Base-by-base conservation (phyloP, 768 basidiomycete species). In the Tubosaeta sp. region DNA sequence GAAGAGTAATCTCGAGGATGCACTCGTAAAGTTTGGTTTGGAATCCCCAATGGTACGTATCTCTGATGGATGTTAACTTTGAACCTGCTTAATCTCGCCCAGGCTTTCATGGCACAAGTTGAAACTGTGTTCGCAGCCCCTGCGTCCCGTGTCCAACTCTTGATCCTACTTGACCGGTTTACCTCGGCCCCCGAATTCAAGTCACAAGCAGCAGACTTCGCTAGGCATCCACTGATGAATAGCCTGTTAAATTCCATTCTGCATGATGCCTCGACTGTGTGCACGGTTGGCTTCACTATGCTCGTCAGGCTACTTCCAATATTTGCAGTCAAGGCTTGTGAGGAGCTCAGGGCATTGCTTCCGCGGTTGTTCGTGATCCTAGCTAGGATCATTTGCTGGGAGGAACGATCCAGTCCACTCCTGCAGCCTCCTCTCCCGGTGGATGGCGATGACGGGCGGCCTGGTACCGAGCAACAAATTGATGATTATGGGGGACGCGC, bases 1-100 rank as follows among this genome's bases (percentile, higher is more conserved):
- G 90, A 91, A 90, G 68, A 68, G 71, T 27, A 93, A 89, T 64
- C 71, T 93, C 54, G 88, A 91, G 64, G 85, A 88, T 59, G 77
- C 88, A 17, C 73, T 92, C 38, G 73, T 89, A 37, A 77, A 72
- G 48, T 85, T 81, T 62, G 88, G 83, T 43, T 64, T 82, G 52
- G 76, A 81, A 58, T 68, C 75, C 50, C 86, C 88, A 22, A 69
- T 82, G 71, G 90, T 90, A 63, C 55, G 85, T 72, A 48, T 46
- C 47, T 57, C 37, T 51, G 29, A 51, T 43, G n/a, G 29, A 22
- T 25, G 34, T 48, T 54, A n/a, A 55, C 51, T 26, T 35, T 39
- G 25, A 44, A 59, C 34, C 37, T 39, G 41, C 48, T 57, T n/a
- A 56, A 33, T 35, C 17, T 32, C 35, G 6, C 46, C 58, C 49